Conservation (phyloP, 176 grass and related monocot genomes). For the Bolboschoenus planiculmis region DNA sequence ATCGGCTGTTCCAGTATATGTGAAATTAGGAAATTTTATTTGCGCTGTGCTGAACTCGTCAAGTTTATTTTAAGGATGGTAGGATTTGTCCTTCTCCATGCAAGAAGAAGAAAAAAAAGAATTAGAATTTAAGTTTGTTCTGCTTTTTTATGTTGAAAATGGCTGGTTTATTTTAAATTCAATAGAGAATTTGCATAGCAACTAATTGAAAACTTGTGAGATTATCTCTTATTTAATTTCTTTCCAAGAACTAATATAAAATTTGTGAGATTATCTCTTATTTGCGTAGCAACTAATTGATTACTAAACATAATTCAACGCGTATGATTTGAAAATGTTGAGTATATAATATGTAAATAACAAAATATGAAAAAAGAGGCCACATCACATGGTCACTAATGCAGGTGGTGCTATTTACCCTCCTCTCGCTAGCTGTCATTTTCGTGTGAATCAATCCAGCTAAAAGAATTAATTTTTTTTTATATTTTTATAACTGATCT, state of each 20-base stretch:
- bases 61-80: not conserved
- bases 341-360: not conserved
- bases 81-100: not conserved
- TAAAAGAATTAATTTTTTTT: not conserved
- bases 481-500: constrained; percentile 12
- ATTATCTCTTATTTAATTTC: not conserved
- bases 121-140: not conserved
- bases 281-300: no score
- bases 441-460: constrained; percentile 14
- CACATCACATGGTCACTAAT: constrained; percentile 22
- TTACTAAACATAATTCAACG: not conserved
- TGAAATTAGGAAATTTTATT: not conserved
- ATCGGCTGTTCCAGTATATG: not conserved
- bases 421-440: constrained; percentile 4
- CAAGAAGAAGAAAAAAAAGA: not conserved
- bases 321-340: not conserved
- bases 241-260: not conserved
- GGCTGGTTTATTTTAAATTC: not conserved
- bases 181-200: not conserved
- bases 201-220: not conserved
- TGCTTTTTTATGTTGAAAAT: not conserved
- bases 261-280: no score
- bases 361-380: not conserved
- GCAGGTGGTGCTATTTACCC: not conserved
- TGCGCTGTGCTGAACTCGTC: not conserved